These are phyloP conservation scores for Syzygium syzygioides DNA, from an alignment of 441 rosid species.

Conservation along the genomic window DNA sequence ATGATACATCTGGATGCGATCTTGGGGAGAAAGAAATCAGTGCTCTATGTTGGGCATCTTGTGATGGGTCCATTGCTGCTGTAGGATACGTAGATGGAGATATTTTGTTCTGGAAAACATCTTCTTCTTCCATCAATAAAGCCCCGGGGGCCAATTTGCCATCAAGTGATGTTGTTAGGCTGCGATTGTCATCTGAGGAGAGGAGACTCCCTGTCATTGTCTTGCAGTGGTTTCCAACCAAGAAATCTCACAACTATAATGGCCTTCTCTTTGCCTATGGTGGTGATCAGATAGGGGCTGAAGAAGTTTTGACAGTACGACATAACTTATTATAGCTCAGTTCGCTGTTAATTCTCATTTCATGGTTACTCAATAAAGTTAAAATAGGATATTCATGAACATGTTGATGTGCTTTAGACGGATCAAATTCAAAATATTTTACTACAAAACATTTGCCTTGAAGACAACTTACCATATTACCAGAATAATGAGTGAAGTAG, in stretches of 20 bases:
- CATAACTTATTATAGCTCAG: not conserved
- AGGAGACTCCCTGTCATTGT: slow-evolving; percentile 66
- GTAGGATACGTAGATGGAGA: slow-evolving; percentile 71
- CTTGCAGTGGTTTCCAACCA: slow-evolving; percentile 47
- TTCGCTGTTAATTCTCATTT: not conserved
- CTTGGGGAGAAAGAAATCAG: slow-evolving; percentile 51
- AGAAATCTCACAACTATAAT: slow-evolving; percentile 26
- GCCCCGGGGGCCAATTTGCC: slow-evolving; percentile 21
- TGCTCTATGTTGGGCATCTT: slow-evolving; percentile 69
- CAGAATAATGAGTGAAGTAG: not conserved
- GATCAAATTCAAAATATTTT: not conserved
- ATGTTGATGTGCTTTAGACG: not conserved
- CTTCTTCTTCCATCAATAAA: slow-evolving; percentile 19
- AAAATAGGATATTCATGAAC: not conserved
- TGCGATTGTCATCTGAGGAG: slow-evolving; percentile 46
- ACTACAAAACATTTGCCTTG: not conserved
- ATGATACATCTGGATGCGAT: slow-evolving; percentile 12
- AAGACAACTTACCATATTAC: not conserved
- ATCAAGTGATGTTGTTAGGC: slow-evolving; percentile 39
- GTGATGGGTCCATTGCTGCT: slow-evolving; percentile 51
- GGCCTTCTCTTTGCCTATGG: slow-evolving; percentile 59
- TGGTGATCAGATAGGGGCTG: slow-evolving; percentile 66
- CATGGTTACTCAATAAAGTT: not conserved
- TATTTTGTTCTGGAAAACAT: slow-evolving; percentile 58
- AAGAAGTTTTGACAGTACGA: slow-evolving; percentile 55